A percentile compares a stretch with the other conserved stretches of the same genome.
These are phyloP conservation scores for Boletus rubropictus DNA, from an alignment of 768 basidiomycete species.

Conservation along the genomic window DNA sequence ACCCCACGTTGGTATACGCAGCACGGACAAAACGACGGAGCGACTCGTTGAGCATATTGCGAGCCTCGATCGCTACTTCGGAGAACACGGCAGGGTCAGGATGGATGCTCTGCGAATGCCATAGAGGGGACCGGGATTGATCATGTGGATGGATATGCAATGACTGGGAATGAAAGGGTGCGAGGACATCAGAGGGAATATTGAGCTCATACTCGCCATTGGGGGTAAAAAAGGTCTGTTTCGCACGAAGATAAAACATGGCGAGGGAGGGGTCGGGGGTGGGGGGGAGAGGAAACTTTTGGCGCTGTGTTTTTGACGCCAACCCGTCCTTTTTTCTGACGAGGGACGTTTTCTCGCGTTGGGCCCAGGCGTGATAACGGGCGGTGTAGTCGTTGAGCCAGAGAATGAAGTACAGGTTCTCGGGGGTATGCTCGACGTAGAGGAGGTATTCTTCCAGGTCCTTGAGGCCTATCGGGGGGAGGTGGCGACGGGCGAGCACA, in stretches of 20 bases:
- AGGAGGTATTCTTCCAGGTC: conserved; percentile 79
- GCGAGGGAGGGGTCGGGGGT: conserved; percentile 50
- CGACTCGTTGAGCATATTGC: conserved; percentile 55
- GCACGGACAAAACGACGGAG: conserved; percentile 63
- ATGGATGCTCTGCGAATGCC: conserved; percentile 35
- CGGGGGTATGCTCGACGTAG: conserved; percentile 68
- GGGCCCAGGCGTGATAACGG: conserved; percentile 40
- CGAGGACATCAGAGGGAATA: conserved; percentile 59
- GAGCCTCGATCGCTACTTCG: conserved; percentile 53
- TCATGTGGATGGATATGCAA: conserved; percentile 4
- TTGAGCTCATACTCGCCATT: conserved; percentile 67
- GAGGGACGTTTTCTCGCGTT: conserved; percentile 24
- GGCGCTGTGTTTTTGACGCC: conserved; percentile 31
- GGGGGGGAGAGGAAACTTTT: conserved; percentile 29
- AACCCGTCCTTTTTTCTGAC: conserved; percentile 38
- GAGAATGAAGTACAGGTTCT: conserved; percentile 81
- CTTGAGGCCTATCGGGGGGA: conserved; percentile 73
- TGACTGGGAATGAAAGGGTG: conserved; percentile 45
- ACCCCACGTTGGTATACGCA: conserved; percentile 66
- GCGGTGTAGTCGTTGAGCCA: conserved; percentile 72
- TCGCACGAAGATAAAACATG: conserved; percentile 73
- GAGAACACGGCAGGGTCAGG: conserved; percentile 63
- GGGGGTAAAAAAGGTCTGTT: conserved; percentile 75
- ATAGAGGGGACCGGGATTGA: conserved; percentile 8
- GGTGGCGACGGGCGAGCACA: conserved; percentile 67